A percentile compares a stretch with the other conserved stretches of the same genome.
Conservation (phyloP, 2,329 filamentous ascomycete species). For the Xylaria sp. region DNA sequence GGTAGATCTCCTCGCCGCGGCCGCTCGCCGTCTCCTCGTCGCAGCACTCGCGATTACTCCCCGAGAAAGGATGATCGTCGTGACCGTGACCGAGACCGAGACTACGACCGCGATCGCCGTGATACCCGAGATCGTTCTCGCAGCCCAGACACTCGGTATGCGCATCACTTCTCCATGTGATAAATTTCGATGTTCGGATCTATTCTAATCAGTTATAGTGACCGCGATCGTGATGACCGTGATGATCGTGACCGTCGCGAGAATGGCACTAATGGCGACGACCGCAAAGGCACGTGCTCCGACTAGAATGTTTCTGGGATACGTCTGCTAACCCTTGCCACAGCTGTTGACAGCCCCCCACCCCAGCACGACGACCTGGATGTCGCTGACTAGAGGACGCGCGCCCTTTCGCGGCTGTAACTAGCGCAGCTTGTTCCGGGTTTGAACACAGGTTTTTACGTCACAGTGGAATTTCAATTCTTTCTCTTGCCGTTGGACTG, state of each 20-base stretch:
- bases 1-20: constrained; percentile 69
- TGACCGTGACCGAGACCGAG: constrained; percentile 72
- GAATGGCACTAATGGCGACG: constrained; percentile 81
- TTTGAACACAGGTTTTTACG: constrained; percentile 14
- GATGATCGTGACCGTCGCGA: constrained; percentile 78
- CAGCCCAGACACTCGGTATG: constrained; percentile 62
- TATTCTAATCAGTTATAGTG: constrained; percentile 39
- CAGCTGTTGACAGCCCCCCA: constrained; percentile 75
- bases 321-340: constrained; percentile 27
- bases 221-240: constrained; percentile 67
- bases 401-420: constrained; percentile 29
- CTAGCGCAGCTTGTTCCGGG: constrained; percentile 4
- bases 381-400: constrained; percentile 77
- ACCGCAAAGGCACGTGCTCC: constrained; percentile 75
- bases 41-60: constrained; percentile 79
- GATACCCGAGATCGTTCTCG: constrained; percentile 70
- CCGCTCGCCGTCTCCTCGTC: constrained; percentile 79
- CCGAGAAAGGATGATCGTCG: constrained; percentile 88
- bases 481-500: constrained; percentile 33
- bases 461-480: constrained; percentile 26
- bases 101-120: constrained; percentile 58
- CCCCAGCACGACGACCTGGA: constrained; percentile 93
- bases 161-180: background rate
- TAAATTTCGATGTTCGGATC: constrained; percentile 9
- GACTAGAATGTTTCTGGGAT: background rate